A percentile compares a stretch with the other conserved stretches of the same genome.
phyloP scores from a whole-genome alignment of 2,329 filamentous ascomycete genomes.

The Colletotrichum sp. region DNA sequence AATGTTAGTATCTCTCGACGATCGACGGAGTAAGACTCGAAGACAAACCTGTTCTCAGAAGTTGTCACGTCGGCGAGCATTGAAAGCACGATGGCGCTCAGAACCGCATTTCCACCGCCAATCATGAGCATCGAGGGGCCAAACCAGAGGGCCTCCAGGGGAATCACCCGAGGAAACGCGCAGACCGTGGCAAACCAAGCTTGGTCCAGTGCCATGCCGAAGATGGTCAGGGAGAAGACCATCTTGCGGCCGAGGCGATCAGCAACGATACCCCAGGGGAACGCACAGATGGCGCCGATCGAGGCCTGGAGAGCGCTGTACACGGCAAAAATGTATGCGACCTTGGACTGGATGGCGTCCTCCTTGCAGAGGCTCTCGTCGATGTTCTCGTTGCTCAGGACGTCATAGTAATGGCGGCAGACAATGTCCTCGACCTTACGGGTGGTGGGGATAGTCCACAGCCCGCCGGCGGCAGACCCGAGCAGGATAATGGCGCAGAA shows the following conservation, averaged over 20 bases:
- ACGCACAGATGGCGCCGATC: conserved; percentile 33
- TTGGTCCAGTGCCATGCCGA: conserved; percentile 31
- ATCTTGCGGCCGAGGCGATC: conserved; percentile 42
- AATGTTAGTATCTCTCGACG: not conserved
- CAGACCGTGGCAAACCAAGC: conserved; percentile 34
- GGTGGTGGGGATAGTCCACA: conserved; percentile 36
- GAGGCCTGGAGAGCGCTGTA: conserved; percentile 32
- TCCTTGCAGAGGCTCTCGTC: conserved; percentile 41
- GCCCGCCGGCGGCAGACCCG: conserved; percentile 28
- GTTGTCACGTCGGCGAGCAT: conserved; percentile 41
- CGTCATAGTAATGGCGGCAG: conserved; percentile 40
- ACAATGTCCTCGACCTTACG: conserved; percentile 43
- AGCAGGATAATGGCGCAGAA: conserved; percentile 35
- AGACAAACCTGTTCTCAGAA: conserved; percentile 36
- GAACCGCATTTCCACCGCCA: conserved; percentile 40
- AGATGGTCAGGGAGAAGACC: conserved; percentile 34
- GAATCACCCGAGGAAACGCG: conserved; percentile 35
- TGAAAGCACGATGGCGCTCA: conserved; percentile 34
- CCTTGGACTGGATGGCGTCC: conserved; percentile 37
- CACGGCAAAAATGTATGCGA: conserved; percentile 39
- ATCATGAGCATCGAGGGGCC: conserved; percentile 34
- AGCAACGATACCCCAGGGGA: conserved; percentile 42
- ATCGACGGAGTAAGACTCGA: not conserved
- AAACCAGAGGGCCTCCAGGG: conserved; percentile 37
- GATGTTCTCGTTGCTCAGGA: conserved; percentile 31